phyloP scores from a whole-genome alignment of 345 rosid species.

The Melaleuca quinquenervia region DNA sequence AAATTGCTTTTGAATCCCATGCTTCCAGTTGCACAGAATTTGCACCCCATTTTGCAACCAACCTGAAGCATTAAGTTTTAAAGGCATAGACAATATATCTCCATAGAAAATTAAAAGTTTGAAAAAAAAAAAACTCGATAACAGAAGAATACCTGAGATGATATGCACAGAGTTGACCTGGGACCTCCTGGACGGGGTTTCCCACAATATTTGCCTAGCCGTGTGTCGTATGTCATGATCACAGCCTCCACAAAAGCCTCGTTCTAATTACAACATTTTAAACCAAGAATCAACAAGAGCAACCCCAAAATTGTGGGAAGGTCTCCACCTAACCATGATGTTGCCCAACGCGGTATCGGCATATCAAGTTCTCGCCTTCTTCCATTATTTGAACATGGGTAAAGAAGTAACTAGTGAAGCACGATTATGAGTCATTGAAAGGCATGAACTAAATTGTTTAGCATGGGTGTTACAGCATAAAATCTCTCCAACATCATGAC shows the following conservation, averaged over 20 bases:
- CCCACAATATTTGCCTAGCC: slow-evolving; percentile 78
- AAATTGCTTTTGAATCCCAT: slow-evolving; percentile 91
- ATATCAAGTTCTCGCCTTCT: not conserved
- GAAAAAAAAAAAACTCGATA: not conserved
- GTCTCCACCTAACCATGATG: not conserved
- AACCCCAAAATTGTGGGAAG: not conserved
- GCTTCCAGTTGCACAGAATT: slow-evolving; percentile 94
- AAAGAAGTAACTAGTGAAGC: not conserved
- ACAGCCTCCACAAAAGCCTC: slow-evolving; percentile 91
- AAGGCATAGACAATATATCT: not conserved
- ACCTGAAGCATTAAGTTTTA: slow-evolving; percentile 30
- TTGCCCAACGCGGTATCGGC: not conserved
- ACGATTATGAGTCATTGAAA: not conserved
- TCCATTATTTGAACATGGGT: not conserved
- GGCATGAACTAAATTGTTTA: not conserved
- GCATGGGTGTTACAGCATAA: not conserved
- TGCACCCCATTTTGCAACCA: slow-evolving; percentile 99
- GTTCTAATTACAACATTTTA: slow-evolving; percentile 25
- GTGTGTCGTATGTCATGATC: slow-evolving; percentile 81
- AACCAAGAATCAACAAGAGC: not conserved
- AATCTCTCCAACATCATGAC: not conserved
- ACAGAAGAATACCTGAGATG: slow-evolving; percentile 60
- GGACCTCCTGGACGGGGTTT: slow-evolving; percentile 81
- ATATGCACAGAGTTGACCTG: slow-evolving; percentile 79
- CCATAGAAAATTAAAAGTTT: not conserved